Base-by-base conservation (phyloP, 352 stramenopile genomes). In the Phytopythium montanum region DNA sequence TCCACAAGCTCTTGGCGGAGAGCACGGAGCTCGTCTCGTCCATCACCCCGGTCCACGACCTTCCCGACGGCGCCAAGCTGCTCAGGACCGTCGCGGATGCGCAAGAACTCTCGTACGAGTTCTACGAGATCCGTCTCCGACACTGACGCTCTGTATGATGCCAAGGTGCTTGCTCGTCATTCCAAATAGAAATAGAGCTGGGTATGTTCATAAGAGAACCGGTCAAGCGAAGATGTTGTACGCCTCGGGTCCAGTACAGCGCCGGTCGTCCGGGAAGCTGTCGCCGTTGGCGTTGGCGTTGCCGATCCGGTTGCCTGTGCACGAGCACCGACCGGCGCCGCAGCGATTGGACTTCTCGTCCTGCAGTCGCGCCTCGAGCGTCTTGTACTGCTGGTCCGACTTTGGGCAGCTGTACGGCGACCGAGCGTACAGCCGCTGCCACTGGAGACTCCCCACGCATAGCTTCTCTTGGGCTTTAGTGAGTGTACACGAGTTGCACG, bases 61-160 rank as follows among this genome's bases (percentile, higher is more conserved):
- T 95, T 9, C 41, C 67, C 5, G 81, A 93, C 25, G 85, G 85
- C 4, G 33, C 53, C 34, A 65, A 79, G 42, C 73, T 95, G 48
- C 76, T 95, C 14, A 82, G 92, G 52, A 91, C 85, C 7, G 83
- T 95, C 16, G 73, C 61, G 5, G 85, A 95, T 49, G 81, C 78
- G 18, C 76, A 81, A 53, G 83, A 93, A 52, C 68, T 95, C n/a
- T 77, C 76, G 26, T 95, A 95, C 68, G 85, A 95, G 65, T 89
- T 89, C 58, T 95, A 95, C 61, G 82, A 92, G 67, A 95, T 95
- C 54, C 83, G 79, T 60, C 52, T 58, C 25, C 13, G 38, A 16
- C 19, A 39, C 16, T 49, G 45, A 52, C 25, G 8, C 14, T 1
- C 14, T 18, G n/a, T 44, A 44, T 44, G 13, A 44, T 21, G 25